Percentiles rank a stretch among this genome's conserved stretches.
Conservation (phyloP, 371 early-diverging fungal genomes). For the Rhizopus sp. region DNA sequence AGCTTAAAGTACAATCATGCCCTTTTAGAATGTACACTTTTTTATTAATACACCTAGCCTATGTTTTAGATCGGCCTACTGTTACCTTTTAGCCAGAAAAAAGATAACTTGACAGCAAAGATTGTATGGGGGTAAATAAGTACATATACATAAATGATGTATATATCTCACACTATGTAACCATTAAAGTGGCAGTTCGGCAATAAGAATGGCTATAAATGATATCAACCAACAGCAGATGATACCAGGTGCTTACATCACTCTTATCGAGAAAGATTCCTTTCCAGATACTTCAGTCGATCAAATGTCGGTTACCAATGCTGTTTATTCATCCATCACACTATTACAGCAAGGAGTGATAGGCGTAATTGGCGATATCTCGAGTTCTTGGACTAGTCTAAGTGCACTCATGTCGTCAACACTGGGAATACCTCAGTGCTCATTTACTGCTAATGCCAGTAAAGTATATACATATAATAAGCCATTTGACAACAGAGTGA, state of each 20-base stretch:
- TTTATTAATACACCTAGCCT: too few species aligned
- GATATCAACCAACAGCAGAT: constrained; percentile 56
- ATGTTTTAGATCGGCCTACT: constrained; percentile 41
- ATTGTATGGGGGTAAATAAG: constrained; percentile 52
- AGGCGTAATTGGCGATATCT: constrained; percentile 61
- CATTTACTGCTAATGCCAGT: constrained; percentile 53
- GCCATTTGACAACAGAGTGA: background rate
- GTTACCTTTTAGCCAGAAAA: constrained; percentile 47
- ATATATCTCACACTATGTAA: background rate
- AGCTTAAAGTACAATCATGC: constrained; percentile 34
- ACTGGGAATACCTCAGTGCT: constrained; percentile 56
- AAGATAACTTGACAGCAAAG: constrained; percentile 44
- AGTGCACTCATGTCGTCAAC: constrained; percentile 59
- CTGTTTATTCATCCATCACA: constrained; percentile 62
- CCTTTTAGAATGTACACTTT: background rate
- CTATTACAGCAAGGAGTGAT: constrained; percentile 56
- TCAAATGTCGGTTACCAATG: constrained; percentile 51
- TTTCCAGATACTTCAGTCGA: constrained; percentile 52
- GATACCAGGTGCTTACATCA: constrained; percentile 61
- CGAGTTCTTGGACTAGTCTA: constrained; percentile 54
- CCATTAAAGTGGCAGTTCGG: constrained; percentile 56
- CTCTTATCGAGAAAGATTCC: constrained; percentile 62
- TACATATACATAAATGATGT: constrained; percentile 7
- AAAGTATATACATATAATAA: constrained; percentile 5
- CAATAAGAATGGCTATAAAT: constrained; percentile 60